Percentiles rank a stretch among this genome's conserved stretches.
phyloP scores from a whole-genome alignment of 2,329 filamentous ascomycete species.

The Byssoonygena ceratinophila region DNA sequence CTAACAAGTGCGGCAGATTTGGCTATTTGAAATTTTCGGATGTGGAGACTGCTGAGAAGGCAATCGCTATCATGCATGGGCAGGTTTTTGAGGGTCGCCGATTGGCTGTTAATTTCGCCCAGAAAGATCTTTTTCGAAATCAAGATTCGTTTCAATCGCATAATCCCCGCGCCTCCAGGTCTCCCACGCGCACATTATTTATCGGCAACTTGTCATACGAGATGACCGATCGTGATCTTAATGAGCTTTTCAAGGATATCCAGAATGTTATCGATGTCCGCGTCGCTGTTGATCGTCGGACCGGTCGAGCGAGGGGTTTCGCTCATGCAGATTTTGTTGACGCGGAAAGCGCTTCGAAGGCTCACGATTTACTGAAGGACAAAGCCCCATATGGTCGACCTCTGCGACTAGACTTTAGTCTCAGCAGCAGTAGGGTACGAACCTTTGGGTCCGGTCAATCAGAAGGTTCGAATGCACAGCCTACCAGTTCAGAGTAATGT shows the following conservation, averaged over 20 bases:
- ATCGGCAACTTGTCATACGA: conserved; percentile 81
- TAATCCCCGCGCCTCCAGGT: conserved; percentile 31
- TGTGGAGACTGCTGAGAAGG: conserved; percentile 44
- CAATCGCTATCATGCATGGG: conserved; percentile 50
- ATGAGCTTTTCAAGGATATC: conserved; percentile 62
- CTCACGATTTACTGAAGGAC: conserved; percentile 45
- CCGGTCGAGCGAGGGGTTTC: conserved; percentile 72
- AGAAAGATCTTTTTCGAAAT: conserved; percentile 17
- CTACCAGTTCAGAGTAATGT: not conserved
- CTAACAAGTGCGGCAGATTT: conserved; percentile 41
- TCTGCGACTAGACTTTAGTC: conserved; percentile 55
- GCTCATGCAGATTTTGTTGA: conserved; percentile 72
- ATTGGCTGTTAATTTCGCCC: conserved; percentile 52
- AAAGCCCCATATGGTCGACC: conserved; percentile 55
- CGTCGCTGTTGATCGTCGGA: conserved; percentile 70
- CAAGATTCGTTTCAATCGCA: too few species aligned
- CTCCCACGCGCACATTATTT: conserved; percentile 56
- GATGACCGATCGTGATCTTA: conserved; percentile 72
- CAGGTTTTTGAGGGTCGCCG: conserved; percentile 54
- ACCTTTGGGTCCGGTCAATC: not conserved
- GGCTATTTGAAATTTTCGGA: conserved; percentile 54
- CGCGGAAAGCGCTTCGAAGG: conserved; percentile 53
- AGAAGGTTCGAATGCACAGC: not conserved
- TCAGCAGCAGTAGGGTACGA: conserved; percentile 14
- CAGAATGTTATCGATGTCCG: conserved; percentile 63